Conservation (phyloP, 2,329 filamentous ascomycete genomes). For the Fusarium sulawesiense region DNA sequence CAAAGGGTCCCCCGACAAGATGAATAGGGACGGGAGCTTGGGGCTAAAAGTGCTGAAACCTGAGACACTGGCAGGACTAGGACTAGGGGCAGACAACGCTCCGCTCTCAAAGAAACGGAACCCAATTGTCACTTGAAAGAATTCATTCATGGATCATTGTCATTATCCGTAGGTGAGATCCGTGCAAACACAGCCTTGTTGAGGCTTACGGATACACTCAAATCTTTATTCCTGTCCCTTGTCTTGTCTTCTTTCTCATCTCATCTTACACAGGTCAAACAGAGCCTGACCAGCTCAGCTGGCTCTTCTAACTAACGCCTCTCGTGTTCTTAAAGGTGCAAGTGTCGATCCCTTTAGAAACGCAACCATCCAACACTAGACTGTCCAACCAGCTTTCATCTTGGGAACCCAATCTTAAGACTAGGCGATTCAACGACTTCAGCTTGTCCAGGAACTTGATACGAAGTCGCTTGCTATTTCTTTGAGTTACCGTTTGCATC, state of each 20-base stretch:
- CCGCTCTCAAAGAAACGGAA: slow-evolving; percentile 15
- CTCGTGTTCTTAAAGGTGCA: slow-evolving; percentile 25
- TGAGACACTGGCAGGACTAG: slow-evolving; percentile 28
- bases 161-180: slow-evolving; percentile 3
- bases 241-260: neutral
- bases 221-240: neutral
- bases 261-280: neutral
- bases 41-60: slow-evolving; percentile 28
- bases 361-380: slow-evolving; percentile 12
- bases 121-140: slow-evolving; percentile 6
- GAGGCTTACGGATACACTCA: slow-evolving; percentile 23
- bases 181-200: slow-evolving; percentile 10
- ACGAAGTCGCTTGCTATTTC: slow-evolving; percentile 1
- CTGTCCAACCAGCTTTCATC: slow-evolving; percentile 23
- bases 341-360: slow-evolving; percentile 36
- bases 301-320: slow-evolving; percentile 32
- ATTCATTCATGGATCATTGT: neutral
- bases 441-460: slow-evolving; percentile 9
- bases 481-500: slow-evolving; percentile 14
- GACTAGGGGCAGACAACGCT: neutral
- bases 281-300: slow-evolving; percentile 7
- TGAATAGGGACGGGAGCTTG: slow-evolving; percentile 21
- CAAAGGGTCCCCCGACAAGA: slow-evolving; percentile 10
- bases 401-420: slow-evolving; percentile 21
- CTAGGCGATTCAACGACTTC: slow-evolving; percentile 10